Evolutionary conservation across 345 rosid genomes (phyloP), one percentile per base, ranked within the genome.

Genomic region (Camelina laxa): DNA sequence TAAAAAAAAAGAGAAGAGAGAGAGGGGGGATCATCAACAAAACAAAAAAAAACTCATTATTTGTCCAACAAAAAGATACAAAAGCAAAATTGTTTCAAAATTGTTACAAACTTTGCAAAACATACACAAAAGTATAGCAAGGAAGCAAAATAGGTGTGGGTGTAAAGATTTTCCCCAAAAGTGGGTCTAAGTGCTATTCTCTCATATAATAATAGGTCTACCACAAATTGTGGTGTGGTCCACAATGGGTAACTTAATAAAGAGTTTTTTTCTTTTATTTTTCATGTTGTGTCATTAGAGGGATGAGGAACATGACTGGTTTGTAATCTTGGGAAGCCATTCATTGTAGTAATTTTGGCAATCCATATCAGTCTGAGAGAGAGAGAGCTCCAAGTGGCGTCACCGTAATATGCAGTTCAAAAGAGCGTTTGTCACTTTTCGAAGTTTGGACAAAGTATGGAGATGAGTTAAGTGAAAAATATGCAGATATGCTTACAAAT

Each of bases 371-470:
- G 88, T 86, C 9, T 80, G 85, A 65, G 93, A 86, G 16, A n/a
- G n/a, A n/a, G n/a, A 86, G 84, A 13, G 88, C 96, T 57, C 85
- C 85, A 61, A 92, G 84, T 21, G 93, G 96, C 62, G 97, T 90
- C 51, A 94, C 85, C 5, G 93, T 86, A 67, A 94, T 94, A 97
- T 91, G 87, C 69, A 80, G 4, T 69, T 61, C 4, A 15, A 86
- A 19, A 69, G 27, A 80, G 14, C 22, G 17, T 31, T 54, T 38
- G 49, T 7, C 68, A 12, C 30, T 30, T 49, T 76, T 30, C 20
- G 22, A 62, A 67, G 45, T 30, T 61, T 21, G 39, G 10, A 31
- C 60, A 33, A 75, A 44, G 45, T 62, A 53, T 22, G 11, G 38
- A 53, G 22, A 78, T 19, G 24, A 42, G 61, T 57, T 30, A 21